These are phyloP conservation scores for Acacia confusa DNA, from an alignment of 306 rosid species.

Conservation along the genomic window DNA sequence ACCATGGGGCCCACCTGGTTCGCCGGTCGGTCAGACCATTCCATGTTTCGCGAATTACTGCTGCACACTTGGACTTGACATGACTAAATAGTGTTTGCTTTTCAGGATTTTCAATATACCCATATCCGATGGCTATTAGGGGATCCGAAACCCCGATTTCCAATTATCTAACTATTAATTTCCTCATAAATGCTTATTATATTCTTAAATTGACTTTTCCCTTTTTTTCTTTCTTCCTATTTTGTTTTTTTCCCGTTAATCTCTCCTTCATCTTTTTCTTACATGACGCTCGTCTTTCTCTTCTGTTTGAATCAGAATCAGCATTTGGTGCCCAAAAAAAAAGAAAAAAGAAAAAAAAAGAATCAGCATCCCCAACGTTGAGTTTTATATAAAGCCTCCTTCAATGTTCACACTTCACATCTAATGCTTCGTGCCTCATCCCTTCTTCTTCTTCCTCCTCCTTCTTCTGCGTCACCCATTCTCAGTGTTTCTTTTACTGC, in stretches of 20 bases:
- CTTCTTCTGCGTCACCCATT: neutral
- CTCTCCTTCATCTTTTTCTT: neutral
- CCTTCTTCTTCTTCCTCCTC: neutral
- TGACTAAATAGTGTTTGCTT: neutral
- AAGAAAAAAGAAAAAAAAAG: too few relatives aligned
- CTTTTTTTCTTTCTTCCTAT: neutral
- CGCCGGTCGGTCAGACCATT: conserved; percentile 5
- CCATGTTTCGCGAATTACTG: conserved; percentile 9
- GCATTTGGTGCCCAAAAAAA: too few relatives aligned
- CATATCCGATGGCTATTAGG: neutral
- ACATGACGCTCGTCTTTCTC: neutral
- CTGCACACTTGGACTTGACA: conserved; percentile 3
- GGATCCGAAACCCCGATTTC: neutral
- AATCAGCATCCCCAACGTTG: conserved; percentile 23
- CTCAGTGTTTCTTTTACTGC: neutral
- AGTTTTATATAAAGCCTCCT: conserved; percentile 34
- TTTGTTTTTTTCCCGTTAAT: neutral
- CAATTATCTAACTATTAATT: neutral
- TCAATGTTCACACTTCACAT: conserved; percentile 2
- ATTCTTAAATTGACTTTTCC: neutral
- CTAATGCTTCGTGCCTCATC: neutral
- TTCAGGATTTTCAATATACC: neutral
- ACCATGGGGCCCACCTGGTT: conserved; percentile 11
- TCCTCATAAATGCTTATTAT: neutral
- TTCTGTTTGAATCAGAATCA: neutral